phyloP scores from a whole-genome alignment of 257 asterid genomes.

The Solanum dulcamara region DNA sequence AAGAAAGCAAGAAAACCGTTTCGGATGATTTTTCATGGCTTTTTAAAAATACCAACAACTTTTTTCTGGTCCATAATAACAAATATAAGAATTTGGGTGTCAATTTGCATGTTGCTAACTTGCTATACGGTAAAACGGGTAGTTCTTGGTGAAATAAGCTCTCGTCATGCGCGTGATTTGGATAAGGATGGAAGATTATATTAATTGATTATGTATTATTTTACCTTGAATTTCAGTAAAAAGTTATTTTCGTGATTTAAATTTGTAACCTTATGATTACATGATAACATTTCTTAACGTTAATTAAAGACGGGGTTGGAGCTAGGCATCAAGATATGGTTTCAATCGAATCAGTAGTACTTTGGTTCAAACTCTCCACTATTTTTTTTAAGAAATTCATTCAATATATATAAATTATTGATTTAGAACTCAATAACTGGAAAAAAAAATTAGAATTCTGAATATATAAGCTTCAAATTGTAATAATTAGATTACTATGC shows the following conservation, averaged over 20 bases:
- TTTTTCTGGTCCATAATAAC: background rate
- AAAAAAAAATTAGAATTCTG: no score
- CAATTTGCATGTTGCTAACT: background rate
- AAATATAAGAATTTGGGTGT: background rate
- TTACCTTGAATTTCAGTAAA: background rate
- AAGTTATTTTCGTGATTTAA: background rate
- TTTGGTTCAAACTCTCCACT: background rate
- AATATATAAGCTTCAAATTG: background rate
- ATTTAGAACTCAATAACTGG: no score
- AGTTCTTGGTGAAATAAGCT: no score
- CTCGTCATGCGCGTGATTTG: background rate
- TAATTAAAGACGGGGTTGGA: background rate
- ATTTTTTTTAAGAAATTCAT: background rate
- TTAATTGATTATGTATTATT: background rate
- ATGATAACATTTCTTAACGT: background rate
- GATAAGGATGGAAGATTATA: background rate
- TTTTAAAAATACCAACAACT: background rate
- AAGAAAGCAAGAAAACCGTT: background rate
- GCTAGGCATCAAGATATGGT: background rate
- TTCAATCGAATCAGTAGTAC: background rate
- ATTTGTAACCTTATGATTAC: background rate
- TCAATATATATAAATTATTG: no score
- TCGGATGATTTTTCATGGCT: background rate
- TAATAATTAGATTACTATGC: background rate
- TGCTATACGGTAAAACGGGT: background rate